Evolutionary conservation across 371 early-diverging fungal species (phyloP), one percentile per base, ranked within the genome.

Genomic region (Mortierella sp.): DNA sequence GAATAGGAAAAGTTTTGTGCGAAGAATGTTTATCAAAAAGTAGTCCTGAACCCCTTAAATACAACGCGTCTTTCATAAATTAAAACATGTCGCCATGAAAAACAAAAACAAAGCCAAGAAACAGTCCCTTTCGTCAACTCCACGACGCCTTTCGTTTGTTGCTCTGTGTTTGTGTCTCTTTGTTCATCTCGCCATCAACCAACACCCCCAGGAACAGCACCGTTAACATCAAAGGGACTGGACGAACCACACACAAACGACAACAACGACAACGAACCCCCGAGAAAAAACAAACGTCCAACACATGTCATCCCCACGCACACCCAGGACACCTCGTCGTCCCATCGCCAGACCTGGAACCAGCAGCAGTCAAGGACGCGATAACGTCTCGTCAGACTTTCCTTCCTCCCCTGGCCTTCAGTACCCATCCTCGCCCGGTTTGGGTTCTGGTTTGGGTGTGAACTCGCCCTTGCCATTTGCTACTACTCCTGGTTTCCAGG

Each of bases 321-420:
- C 84, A 24, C 84, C 84, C 21, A 74, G 78, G 46, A 83, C 84
- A 6, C 81, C 83, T 56, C 77, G 80, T 70, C 75, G 77, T 35
- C 77, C 71, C 48, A 55, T 72, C 12, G 27, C 32, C 38, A 49
- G 75, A 48, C 58, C 60, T 55, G 72, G 63, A 76, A 74, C 21
- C 32, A 60, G 35, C 18, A 60, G 60, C 35, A 60, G 60, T 44
- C 71, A 43, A 16, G 74, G 78, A n/a, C 48, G 78, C 43, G 85
- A 81, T 60, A 71, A 72, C 35, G 79, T 68, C 72, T 79, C 79
- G 38, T 85, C 86, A 12, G 85, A 81, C 38, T 68, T 85, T 38
- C 86, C 86, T 49, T 85, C 86, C 14, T 85, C 86, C 3, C 86
- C 86, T 38, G 82, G 82, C 32, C 80, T 85, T 14, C 78, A 84